Evolutionary conservation across 768 basidiomycete genomes (phyloP).

Genomic region (Daedaleopsis sinensis): DNA sequence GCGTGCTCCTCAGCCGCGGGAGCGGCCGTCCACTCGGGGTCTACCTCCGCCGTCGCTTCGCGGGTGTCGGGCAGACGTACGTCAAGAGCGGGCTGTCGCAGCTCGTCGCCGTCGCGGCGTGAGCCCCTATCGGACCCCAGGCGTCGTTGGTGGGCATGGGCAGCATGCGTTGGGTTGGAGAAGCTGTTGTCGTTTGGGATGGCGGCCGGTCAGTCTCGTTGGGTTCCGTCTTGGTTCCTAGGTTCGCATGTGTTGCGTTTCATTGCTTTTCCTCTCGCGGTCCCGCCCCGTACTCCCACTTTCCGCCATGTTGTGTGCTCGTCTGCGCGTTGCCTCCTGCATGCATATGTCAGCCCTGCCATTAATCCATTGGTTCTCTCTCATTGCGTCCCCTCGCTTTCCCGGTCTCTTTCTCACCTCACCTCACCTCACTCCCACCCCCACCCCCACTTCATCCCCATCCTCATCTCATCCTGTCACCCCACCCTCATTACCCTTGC

Average conservation of each 20-base stretch:
- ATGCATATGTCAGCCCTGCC: not conserved
- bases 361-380: not conserved
- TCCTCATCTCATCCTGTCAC: not conserved
- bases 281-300: not conserved
- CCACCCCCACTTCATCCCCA: not conserved
- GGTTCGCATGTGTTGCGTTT: not conserved
- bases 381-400: not conserved
- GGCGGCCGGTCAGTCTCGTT: not conserved
- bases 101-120: conserved; percentile 49
- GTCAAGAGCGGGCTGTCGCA: conserved; percentile 56
- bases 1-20: conserved; percentile 59
- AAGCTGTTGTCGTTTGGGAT: not conserved
- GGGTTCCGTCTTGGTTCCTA: not conserved
- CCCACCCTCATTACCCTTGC: not conserved
- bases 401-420: not conserved
- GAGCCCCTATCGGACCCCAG: not conserved
- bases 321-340: not conserved
- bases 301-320: not conserved
- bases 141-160: not conserved
- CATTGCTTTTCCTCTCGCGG: not conserved
- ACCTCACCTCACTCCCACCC: not conserved
- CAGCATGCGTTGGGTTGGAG: not conserved
- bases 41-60: conserved; percentile 39
- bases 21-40: conserved; percentile 51
- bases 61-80: conserved; percentile 41